Conservation (phyloP, 139 green algal species). For the Chlorella sp. region DNA sequence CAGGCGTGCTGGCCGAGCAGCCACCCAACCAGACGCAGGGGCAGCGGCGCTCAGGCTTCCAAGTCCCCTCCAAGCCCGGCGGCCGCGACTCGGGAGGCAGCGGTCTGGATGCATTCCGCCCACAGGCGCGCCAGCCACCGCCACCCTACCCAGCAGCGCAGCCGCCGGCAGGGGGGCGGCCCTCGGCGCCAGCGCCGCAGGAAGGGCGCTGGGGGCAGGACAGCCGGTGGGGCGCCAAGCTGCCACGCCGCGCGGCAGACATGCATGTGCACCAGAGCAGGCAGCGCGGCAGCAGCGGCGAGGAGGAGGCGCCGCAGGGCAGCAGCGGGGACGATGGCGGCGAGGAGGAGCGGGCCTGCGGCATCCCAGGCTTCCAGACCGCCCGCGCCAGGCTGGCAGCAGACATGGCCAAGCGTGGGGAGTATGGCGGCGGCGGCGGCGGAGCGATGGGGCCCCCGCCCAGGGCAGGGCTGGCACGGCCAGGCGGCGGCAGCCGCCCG, state of each 20-base stretch:
- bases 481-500: neutral
- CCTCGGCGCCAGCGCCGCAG: neutral
- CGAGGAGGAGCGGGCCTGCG: neutral
- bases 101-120: neutral
- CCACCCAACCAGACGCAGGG: slow-evolving; percentile 23
- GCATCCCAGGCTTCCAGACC: slow-evolving; percentile 42
- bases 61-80: slow-evolving; percentile 3
- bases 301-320: neutral
- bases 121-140: neutral
- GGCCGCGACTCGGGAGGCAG: too few relatives aligned
- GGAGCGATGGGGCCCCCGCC: neutral
- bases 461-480: slow-evolving; percentile 2
- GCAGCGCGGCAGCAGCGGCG: neutral
- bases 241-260: neutral
- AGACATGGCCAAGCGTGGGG: slow-evolving; percentile 31
- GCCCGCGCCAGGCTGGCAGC: slow-evolving; percentile 34
- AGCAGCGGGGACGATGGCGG: slow-evolving; percentile 1
- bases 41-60: slow-evolving; percentile 22
- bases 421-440: slow-evolving; percentile 1
- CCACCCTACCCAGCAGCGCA: neutral
- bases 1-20: slow-evolving; percentile 19
- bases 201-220: neutral
- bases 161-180: neutral
- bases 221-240: slow-evolving; percentile 25
- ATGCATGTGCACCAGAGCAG: slow-evolving; percentile 17